Evolutionary conservation across 305 asterid species (phyloP).

Genomic region (Fraxinus sp.): DNA sequence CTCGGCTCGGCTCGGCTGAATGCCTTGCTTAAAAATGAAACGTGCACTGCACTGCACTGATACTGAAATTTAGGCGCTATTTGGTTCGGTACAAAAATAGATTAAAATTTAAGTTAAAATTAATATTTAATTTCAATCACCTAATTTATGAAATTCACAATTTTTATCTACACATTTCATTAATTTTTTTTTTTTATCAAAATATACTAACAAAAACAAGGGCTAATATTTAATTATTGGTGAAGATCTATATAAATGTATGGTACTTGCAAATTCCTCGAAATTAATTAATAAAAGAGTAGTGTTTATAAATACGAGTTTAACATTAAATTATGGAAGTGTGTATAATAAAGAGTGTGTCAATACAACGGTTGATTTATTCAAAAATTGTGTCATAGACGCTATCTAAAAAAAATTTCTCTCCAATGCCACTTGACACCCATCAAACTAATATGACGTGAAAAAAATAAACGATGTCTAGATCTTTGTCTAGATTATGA

Average conservation of each 20-base stretch:
- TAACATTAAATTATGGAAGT: background rate
- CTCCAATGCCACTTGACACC: background rate
- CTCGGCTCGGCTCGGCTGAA: background rate
- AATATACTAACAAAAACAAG: background rate
- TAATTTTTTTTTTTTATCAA: too few relatives aligned
- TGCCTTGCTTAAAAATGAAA: background rate
- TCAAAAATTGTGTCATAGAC: background rate
- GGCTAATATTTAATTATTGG: too few relatives aligned
- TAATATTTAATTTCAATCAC: too few relatives aligned
- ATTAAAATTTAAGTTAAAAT: too few relatives aligned
- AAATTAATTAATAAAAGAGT: too few relatives aligned
- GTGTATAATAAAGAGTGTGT: background rate
- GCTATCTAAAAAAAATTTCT: background rate
- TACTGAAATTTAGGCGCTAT: background rate
- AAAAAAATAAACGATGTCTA: background rate
- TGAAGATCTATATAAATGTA: too few relatives aligned
- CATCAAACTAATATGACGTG: background rate
- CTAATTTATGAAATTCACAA: background rate
- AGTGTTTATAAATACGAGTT: background rate
- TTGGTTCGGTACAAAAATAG: background rate
- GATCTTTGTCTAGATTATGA: background rate
- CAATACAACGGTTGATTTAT: background rate
- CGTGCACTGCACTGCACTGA: background rate
- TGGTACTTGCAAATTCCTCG: too few relatives aligned
- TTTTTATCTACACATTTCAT: background rate